A percentile compares a stretch with the other conserved stretches of the same genome.
Conservation (phyloP, 208 protist species). For the Naegleria gruberi region DNA sequence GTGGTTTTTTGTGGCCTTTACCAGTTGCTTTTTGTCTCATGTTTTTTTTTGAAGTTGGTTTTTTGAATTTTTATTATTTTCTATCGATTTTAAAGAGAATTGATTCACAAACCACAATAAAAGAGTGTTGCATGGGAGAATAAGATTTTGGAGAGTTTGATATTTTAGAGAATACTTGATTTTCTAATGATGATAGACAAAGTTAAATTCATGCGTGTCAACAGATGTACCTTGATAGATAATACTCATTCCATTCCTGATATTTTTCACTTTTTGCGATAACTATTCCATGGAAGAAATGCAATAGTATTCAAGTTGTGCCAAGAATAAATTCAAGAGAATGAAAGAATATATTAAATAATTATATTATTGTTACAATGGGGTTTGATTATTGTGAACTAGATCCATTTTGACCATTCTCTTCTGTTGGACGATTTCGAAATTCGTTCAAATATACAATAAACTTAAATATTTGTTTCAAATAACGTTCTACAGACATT, state of each 20-base stretch:
- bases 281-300: too few species aligned
- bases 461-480: slow-evolving; percentile 10
- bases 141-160: too few species aligned
- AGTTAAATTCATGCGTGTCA: not conserved
- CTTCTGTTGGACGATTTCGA: not conserved
- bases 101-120: too few species aligned
- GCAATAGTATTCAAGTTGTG: too few species aligned
- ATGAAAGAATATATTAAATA: too few species aligned
- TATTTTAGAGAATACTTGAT: too few species aligned
- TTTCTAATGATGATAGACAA: not conserved
- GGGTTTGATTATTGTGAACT: not conserved
- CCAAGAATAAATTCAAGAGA: too few species aligned
- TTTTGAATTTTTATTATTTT: not conserved
- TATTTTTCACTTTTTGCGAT: too few species aligned
- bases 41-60: not conserved
- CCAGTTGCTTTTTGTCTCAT: not conserved
- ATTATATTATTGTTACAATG: not conserved
- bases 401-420: not conserved
- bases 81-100: too few species aligned
- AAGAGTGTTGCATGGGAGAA: not conserved
- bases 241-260: not conserved
- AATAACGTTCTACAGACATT: slow-evolving; percentile 1
- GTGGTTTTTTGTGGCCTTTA: not conserved
- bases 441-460: slow-evolving; percentile 19
- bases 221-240: not conserved